A percentile compares a stretch with the other conserved stretches of the same genome.
phyloP scores from a whole-genome alignment of 805 yeast genomes.

The Starmera dryadoides region DNA sequence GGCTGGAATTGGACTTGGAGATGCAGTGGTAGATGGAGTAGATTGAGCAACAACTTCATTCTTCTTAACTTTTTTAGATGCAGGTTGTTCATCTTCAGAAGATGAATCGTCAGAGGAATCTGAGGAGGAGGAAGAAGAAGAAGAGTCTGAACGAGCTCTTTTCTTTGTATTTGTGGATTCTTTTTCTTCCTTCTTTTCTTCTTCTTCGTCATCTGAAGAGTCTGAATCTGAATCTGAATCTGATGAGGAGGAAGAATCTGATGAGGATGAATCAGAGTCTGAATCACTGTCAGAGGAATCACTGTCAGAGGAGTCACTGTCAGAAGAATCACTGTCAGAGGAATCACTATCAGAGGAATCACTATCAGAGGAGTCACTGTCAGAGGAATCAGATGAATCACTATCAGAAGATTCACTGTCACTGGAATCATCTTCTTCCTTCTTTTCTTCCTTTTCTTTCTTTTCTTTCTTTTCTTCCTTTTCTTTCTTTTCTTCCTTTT shows the following conservation, averaged over 20 bases:
- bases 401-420: conserved; percentile 8
- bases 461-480: conserved; percentile 2
- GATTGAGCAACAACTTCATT: conserved; percentile 6
- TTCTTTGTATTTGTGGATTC: conserved; percentile 12
- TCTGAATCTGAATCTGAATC: not conserved
- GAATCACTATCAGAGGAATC: conserved; percentile 5
- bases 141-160: conserved; percentile 15
- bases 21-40: conserved; percentile 10
- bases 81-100: conserved; percentile 24
- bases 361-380: conserved; percentile 6
- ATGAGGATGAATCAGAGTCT: conserved; percentile 2
- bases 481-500: not conserved
- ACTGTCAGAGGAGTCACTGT: conserved; percentile 5
- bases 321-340: not conserved
- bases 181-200: conserved; percentile 4
- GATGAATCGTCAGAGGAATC: conserved; percentile 16
- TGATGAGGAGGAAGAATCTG: conserved; percentile 2
- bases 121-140: conserved; percentile 11
- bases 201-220: conserved; percentile 2
- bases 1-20: conserved; percentile 38
- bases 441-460: not conserved
- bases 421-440: conserved; percentile 2
- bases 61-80: conserved; percentile 19
- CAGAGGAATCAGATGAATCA: too few species aligned
- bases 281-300: conserved; percentile 8